Conservation (phyloP, 495 filamentous ascomycete genomes). For the Ramalina intermedia region DNA sequence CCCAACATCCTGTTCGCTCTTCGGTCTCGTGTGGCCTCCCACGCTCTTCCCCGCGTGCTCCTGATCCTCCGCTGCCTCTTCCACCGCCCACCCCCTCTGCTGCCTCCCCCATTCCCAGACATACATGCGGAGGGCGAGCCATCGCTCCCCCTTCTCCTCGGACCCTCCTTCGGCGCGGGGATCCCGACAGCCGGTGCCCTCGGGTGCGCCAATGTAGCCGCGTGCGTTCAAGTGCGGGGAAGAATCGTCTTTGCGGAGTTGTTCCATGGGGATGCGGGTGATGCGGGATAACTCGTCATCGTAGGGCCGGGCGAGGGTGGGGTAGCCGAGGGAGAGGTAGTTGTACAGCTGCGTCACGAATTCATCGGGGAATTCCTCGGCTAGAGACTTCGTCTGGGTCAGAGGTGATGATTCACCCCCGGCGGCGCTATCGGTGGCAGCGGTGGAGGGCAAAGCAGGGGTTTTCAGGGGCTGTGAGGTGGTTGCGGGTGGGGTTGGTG, state of each 20-base stretch:
- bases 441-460: neutral
- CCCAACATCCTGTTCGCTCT: neutral
- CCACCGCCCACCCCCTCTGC: conserved; percentile 27
- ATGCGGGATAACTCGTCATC: conserved; percentile 74
- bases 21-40: conserved; percentile 23
- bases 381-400: conserved; percentile 36
- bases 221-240: conserved; percentile 33
- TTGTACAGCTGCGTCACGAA: conserved; percentile 94
- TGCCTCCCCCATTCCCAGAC: conserved; percentile 76
- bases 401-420: conserved; percentile 31
- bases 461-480: neutral
- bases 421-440: neutral
- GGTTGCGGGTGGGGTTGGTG: neutral
- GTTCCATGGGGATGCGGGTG: conserved; percentile 45
- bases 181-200: conserved; percentile 22
- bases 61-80: neutral
- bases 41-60: conserved; percentile 14
- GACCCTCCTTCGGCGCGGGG: conserved; percentile 23
- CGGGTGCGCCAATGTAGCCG: conserved; percentile 52
- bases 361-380: conserved; percentile 59
- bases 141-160: conserved; percentile 40
- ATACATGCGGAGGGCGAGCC: conserved; percentile 69
- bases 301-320: conserved; percentile 63
- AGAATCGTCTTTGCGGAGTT: conserved; percentile 60
- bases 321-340: conserved; percentile 84